Conservation (phyloP, 495 filamentous ascomycete species). For the Tuber microsphaerosporum region DNA sequence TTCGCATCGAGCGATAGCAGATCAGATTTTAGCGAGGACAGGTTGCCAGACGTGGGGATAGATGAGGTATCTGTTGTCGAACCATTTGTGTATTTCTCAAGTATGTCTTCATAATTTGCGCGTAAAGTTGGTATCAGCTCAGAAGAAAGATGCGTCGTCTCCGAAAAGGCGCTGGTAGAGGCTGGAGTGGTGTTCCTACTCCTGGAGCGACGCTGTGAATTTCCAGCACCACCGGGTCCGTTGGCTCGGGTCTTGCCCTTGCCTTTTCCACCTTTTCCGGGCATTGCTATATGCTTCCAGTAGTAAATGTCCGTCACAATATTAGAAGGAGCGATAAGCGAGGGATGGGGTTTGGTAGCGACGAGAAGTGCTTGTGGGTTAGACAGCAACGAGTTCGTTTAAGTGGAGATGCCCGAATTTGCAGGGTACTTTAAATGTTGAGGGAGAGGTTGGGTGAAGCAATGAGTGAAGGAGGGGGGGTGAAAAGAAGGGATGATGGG, state of each 20-base stretch:
- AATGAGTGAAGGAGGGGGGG: neutral
- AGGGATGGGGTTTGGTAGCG: slow-evolving; percentile 9
- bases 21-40: slow-evolving; percentile 61
- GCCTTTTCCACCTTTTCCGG: slow-evolving; percentile 56
- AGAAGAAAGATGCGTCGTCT: slow-evolving; percentile 49
- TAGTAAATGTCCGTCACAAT: neutral
- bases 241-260: slow-evolving; percentile 62
- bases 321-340: slow-evolving; percentile 8
- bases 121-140: slow-evolving; percentile 50
- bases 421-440: neutral
- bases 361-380: neutral
- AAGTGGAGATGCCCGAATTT: neutral
- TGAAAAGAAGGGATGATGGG: neutral
- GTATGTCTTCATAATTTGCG: slow-evolving; percentile 63
- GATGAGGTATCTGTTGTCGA: slow-evolving; percentile 47
- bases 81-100: slow-evolving; percentile 54
- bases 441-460: neutral
- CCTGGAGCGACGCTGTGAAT: slow-evolving; percentile 58
- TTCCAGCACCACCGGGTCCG: slow-evolving; percentile 30
- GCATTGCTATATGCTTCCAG: slow-evolving; percentile 26
- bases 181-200: slow-evolving; percentile 82
- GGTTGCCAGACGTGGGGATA: slow-evolving; percentile 67
- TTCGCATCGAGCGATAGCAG: slow-evolving; percentile 43
- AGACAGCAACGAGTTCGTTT: neutral
- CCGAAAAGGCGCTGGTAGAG: slow-evolving; percentile 51